A percentile compares a stretch with the other conserved stretches of the same genome.
Conservation (phyloP, 331 rosid genomes). For the Pyrus hybrid region DNA sequence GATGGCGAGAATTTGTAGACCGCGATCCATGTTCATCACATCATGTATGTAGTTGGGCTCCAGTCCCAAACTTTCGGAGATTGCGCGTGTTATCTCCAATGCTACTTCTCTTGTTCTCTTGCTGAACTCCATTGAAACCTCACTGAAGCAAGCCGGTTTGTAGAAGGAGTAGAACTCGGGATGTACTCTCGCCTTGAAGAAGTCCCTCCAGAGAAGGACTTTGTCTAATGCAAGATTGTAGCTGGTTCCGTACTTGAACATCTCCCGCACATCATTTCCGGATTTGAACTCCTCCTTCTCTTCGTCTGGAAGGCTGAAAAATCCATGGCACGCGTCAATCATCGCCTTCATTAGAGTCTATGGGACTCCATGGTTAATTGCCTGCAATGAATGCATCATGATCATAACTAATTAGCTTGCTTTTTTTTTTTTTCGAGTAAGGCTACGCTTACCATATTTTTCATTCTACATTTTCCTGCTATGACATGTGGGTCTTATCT, state of each 20-base stretch:
- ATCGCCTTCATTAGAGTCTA: constrained; percentile 16
- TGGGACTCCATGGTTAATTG: no score
- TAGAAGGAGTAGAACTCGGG: not conserved
- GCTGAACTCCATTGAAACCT: not conserved
- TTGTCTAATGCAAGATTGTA: not conserved
- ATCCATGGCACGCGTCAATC: not conserved
- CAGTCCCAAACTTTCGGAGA: not conserved
- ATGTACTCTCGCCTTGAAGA: not conserved
- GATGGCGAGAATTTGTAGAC: not conserved
- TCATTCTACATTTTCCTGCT: no score
- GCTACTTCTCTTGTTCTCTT: not conserved
- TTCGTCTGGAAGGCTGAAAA: constrained; percentile 22
- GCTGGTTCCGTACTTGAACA: not conserved
- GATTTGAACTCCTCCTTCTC: constrained; percentile 18
- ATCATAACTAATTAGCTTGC: no score
- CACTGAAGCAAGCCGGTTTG: not conserved
- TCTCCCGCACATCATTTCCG: not conserved
- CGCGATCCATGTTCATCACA: not conserved
- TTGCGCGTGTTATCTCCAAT: not conserved
- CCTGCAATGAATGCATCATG: no score
- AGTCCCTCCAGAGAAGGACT: constrained; percentile 1
- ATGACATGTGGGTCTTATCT: no score
- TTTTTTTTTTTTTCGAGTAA: no score
- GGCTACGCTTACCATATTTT: no score
- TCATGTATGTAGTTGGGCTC: not conserved